Evolutionary conservation across 1,284 basidiomycete species (phyloP), one percentile per base, ranked within the genome.

Genomic region (Trametes versicolor): DNA sequence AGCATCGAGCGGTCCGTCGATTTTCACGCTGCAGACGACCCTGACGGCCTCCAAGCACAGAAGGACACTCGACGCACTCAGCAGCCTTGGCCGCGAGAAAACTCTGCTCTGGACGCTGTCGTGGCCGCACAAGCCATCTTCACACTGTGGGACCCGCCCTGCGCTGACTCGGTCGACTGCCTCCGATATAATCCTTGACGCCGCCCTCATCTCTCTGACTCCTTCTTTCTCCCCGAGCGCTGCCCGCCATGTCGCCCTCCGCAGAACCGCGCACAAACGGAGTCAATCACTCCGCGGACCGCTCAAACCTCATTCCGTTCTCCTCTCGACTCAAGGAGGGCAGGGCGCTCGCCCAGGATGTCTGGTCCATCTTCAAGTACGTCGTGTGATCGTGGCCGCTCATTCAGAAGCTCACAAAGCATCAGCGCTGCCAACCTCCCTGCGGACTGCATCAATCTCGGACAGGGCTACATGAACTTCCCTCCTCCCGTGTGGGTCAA

Each of bases 381-480:
- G 86, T 81, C 60, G 53, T 13, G 41, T 47, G 25, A 66, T 69
- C 59, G 66, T 61, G 21, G 41, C 48, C 23, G 12, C 41, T 15
- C 29, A 41, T 67, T 64, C 29, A 23, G 58, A 39, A 52, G 32
- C 61, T 72, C 41, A 67, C 70, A 41, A 29, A 25, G 68, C 15
- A 37, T 10, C 74, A 96, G 95, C 76, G 94, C 86, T 60, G 91
- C 86, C 49, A 96, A 96, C 74, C 85, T 97, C 66, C 95, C 95
- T 1, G 66, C 87, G 5, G 93, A 96, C 75, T 94, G 92, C 71
- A 92, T 97, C 77, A 97, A 97, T 78, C 89, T 97, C 56, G 95
- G 95, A 8, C 95, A 97, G 79, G 95, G 95, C 2, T 97, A 96
- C 81, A 97, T 97, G 95, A 97, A 95, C 82, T 93, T 94, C 74